Evolutionary conservation across 495 filamentous ascomycete species (phyloP).

Genomic region (Chaetomium tenue): DNA sequence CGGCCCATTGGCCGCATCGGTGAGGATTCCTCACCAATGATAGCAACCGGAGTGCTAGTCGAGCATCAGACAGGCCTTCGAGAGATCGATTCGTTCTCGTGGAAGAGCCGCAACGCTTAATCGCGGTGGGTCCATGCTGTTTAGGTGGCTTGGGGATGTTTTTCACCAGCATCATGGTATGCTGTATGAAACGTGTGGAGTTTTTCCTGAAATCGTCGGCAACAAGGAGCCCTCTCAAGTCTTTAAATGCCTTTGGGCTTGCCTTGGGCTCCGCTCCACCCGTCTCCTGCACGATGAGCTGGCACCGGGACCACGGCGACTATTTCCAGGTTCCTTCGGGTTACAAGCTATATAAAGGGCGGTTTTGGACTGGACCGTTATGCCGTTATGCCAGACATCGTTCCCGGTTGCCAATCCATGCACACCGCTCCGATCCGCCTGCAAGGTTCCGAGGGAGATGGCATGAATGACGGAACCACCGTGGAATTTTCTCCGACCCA

Average conservation of each 20-base stretch:
- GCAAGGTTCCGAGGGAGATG: constrained; percentile 19
- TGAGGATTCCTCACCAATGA: constrained; percentile 35
- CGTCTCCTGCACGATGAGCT: constrained; percentile 43
- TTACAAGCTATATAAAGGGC: constrained; percentile 33
- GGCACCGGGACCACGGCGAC: constrained; percentile 34
- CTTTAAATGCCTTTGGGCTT: constrained; percentile 30
- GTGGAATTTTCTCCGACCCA: neutral
- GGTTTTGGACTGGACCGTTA: constrained; percentile 24
- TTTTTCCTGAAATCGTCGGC: neutral
- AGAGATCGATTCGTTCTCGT: constrained; percentile 21
- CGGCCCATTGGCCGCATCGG: constrained; percentile 35
- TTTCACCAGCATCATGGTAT: neutral
- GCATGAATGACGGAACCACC: neutral
- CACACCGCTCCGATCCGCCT: constrained; percentile 20
- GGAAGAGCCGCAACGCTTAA: constrained; percentile 32
- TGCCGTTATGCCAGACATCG: constrained; percentile 25
- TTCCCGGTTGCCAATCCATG: constrained; percentile 12
- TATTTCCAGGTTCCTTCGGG: constrained; percentile 31
- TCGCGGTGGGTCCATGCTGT: constrained; percentile 7
- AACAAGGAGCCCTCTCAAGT: constrained; percentile 3
- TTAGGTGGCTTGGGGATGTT: neutral
- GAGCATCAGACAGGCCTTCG: constrained; percentile 29
- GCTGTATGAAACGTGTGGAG: neutral
- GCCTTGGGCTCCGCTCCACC: constrained; percentile 32
- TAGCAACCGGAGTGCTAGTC: constrained; percentile 20